These are phyloP conservation scores for Syzygium aromaticum DNA, from an alignment of 345 rosid genomes.

Conservation along the genomic window DNA sequence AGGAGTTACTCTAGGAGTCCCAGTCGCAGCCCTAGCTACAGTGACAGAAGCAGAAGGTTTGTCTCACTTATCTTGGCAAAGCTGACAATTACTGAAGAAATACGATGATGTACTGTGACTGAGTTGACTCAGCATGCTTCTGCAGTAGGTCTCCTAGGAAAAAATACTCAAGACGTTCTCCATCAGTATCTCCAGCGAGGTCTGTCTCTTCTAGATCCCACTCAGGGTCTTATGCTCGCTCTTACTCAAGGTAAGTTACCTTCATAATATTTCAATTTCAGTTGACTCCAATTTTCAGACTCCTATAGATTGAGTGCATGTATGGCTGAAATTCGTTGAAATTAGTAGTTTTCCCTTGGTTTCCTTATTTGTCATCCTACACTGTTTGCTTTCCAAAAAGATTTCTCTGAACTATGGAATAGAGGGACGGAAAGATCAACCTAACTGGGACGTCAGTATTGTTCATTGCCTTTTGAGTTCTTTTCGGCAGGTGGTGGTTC, in stretches of 20 bases:
- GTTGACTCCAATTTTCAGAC: not conserved
- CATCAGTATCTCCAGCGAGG: conserved; percentile 36
- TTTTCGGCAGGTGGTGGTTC: not conserved
- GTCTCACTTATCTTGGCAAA: not conserved
- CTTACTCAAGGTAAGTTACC: conserved; percentile 45
- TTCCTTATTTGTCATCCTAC: not conserved
- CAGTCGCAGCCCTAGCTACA: conserved; percentile 44
- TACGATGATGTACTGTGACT: not conserved
- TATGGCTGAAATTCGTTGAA: not conserved
- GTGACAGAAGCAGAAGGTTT: conserved; percentile 61
- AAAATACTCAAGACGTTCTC: conserved; percentile 19
- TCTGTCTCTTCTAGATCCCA: conserved; percentile 43
- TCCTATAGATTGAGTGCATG: not conserved
- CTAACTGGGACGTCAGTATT: not conserved
- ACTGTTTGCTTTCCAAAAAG: not conserved
- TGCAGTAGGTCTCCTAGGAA: conserved; percentile 45
- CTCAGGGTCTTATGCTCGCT: conserved; percentile 31
- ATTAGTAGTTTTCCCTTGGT: not conserved
- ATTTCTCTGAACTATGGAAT: not conserved
- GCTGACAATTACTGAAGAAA: not conserved
- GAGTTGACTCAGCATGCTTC: not conserved
- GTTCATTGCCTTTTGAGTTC: not conserved
- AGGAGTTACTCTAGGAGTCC: conserved; percentile 56
- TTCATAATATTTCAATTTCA: not conserved
- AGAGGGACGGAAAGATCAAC: not conserved